Evolutionary conservation across 2,329 filamentous ascomycete genomes (phyloP), one percentile per base, ranked within the genome.

Genomic region (Fusarium sp.): DNA sequence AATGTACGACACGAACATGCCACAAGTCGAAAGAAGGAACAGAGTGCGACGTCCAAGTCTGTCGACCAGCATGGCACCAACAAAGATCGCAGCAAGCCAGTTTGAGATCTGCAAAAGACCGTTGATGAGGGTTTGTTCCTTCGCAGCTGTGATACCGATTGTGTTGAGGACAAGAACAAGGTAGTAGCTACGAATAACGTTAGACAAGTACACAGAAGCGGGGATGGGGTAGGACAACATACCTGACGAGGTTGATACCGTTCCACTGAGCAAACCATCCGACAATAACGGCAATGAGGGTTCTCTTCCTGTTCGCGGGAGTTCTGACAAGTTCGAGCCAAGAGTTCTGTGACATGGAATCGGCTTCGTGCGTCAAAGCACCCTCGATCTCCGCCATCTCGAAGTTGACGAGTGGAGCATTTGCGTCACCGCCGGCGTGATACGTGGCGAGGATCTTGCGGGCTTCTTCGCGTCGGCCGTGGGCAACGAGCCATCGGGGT

Each of bases 381-480:
- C 79, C 68, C 25, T 80, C 70, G 72, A 85, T 85, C 59, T 85
- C 83, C 15, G 79, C 79, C 76, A 84, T 79, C 64, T 85, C 80
- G 10, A 84, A 78, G 1, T 75, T 66, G 0, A 85, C 84, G 4
- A 86, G 79, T 2, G 82, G 80, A 17, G 84, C 80, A 18, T 78
- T 65, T 0, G 74, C 65, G 47, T 85, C 81, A 3, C 83, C 83
- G 22, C 84, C 84, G 2, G 83, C 80, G 44, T 85, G 84, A 45
- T 83, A 84, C 7, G 78, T 79, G 7, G 74, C 78, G 4, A 86
- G 77, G 13, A 85, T 80, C 17, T 78, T 76, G 35, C 76, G 77
- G 7, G 83, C 82, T 33, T 83, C 78, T 39, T 78, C 78, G 27
- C 77, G 68, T 29, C 78, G 78, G 33, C 79, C 80, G 27, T 74